Evolutionary conservation across 179 eudicot genomes (phyloP).

Genomic region (Nepenthes alata): DNA sequence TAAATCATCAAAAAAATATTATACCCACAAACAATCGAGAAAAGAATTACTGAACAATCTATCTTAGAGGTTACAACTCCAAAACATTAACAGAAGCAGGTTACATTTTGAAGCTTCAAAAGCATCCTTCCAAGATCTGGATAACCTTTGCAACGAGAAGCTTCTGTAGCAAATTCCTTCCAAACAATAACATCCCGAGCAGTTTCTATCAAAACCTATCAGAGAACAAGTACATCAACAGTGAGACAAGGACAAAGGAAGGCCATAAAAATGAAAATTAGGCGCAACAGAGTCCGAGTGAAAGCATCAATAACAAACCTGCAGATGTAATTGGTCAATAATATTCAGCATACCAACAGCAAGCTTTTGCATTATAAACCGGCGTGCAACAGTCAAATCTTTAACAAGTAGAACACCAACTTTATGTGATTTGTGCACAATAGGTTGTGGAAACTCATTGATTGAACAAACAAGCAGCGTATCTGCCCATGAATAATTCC

Average conservation of each 20-base stretch:
- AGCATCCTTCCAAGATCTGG: slow-evolving; percentile 89
- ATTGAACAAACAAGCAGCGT: slow-evolving; percentile 74
- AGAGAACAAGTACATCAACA: slow-evolving; percentile 12
- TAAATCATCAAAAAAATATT: no score
- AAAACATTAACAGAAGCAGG: slow-evolving; percentile 7
- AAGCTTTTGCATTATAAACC: slow-evolving; percentile 73
- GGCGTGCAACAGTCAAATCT: slow-evolving; percentile 81
- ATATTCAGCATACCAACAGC: slow-evolving; percentile 66
- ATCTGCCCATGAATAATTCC: slow-evolving; percentile 91
- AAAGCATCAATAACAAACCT: slow-evolving; percentile 38
- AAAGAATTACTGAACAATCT: no score
- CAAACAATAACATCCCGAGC: slow-evolving; percentile 59
- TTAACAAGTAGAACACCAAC: slow-evolving; percentile 67
- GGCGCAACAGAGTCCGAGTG: background rate
- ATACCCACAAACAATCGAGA: no score
- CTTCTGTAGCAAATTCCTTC: slow-evolving; percentile 83
- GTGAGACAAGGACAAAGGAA: slow-evolving; percentile 9
- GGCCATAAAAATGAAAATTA: background rate
- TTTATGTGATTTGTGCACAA: slow-evolving; percentile 63
- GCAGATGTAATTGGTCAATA: slow-evolving; percentile 60
- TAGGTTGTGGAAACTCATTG: slow-evolving; percentile 70
- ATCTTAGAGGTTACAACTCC: no score
- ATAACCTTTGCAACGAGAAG: slow-evolving; percentile 72
- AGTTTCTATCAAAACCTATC: slow-evolving; percentile 65
- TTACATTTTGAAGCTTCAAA: slow-evolving; percentile 75